Base-by-base conservation (phyloP, 1,139 yeast genomes). In the Groenewaldozyma auringiensis region DNA sequence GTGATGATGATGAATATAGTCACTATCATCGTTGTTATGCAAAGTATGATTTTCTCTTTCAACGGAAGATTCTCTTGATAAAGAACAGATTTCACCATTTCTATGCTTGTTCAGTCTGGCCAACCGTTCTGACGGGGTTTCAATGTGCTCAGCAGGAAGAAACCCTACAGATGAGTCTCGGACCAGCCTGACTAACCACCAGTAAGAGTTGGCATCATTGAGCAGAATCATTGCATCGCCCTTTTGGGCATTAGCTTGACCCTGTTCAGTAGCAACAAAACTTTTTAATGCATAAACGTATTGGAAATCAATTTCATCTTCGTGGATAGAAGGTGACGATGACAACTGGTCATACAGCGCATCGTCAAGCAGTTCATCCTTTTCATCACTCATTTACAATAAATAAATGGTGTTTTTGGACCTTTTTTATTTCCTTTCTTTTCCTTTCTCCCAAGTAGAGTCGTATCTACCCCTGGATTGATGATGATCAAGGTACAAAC, bases 111-210 rank as follows among this genome's bases (percentile, higher is more conserved):
- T 92, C 40, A 88, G 71, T 47, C 98, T 72, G 0, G 98, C 98
- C 46, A 94, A 68, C 48, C 98, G 72, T 64, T 92, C 98, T 40
- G 81, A 85, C 50, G 86, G 88, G 0, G 96, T 86, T 64, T 92
- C 98, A 40, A 92, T 70, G 52, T 94, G 82, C 63, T 92, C 98
- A 1, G 97, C 97, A 1, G 98, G 98, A 1, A 94, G 94, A 67
- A 89, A 94, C 2, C 97, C 98, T 45, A 88, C 67, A 13, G 63
- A 47, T 13, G 64, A 58, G 61, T 83, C 87, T 41, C 74, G 71
- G 47, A 81, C 71, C 54, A 86, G 79, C 49, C 81, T 75, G 25
- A 92, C 89, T 13, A 89, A 69, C 98, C 98, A 92, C 98, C 98
- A 92, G 67, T 92, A 92, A 50, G 87, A 78, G 64, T 92, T 96